These are phyloP conservation scores for Inga oerstediana DNA, from an alignment of 306 rosid species.

Conservation along the genomic window DNA sequence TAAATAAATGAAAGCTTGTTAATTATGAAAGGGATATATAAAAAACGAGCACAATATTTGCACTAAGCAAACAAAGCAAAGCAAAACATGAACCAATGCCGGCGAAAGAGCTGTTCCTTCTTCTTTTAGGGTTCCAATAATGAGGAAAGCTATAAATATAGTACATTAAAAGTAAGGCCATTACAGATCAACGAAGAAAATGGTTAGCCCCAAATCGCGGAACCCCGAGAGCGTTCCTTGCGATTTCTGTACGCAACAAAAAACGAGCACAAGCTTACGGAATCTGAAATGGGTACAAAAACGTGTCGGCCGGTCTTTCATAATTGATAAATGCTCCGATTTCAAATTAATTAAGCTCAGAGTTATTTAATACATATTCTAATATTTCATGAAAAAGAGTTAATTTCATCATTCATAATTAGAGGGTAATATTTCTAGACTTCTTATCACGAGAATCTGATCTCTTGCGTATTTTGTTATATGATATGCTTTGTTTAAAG, in stretches of 20 bases:
- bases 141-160: not conserved
- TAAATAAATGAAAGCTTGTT: not conserved
- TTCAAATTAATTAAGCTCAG: not conserved
- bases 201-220: conserved; percentile 47
- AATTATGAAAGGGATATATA: conserved; percentile 1
- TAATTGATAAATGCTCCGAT: not conserved
- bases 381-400: not conserved
- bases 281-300: not conserved
- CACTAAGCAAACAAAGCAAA: not conserved
- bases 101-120: not conserved
- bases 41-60: not conserved
- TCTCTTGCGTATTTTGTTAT: too few species aligned
- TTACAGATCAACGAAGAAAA: not conserved
- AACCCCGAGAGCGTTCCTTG: conserved; percentile 43
- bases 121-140: not conserved
- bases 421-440: not conserved
- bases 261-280: not conserved
- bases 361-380: not conserved
- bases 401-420: not conserved
- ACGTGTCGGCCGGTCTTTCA: conserved; percentile 41
- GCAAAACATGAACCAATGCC: not conserved
- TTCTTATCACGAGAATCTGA: too few species aligned
- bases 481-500: too few species aligned
- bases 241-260: conserved; percentile 60
- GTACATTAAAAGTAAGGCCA: not conserved